Conservation (phyloP, 768 basidiomycete species). For the Tylopilus plumbeoviolaceoides region DNA sequence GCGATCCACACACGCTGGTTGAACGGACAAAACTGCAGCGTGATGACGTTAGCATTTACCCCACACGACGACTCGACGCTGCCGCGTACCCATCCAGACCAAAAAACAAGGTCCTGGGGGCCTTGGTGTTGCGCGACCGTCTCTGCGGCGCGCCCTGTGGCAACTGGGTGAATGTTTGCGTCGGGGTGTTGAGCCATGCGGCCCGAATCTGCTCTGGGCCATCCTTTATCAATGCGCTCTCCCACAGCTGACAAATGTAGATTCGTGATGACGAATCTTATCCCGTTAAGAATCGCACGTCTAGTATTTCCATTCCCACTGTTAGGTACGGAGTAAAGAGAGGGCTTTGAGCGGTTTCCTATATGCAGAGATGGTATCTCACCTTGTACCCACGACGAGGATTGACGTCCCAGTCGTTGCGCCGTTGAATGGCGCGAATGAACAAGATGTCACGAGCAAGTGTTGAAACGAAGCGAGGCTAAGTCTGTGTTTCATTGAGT, state of each 20-base stretch:
- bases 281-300: too few relatives aligned
- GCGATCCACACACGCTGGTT: conserved; percentile 63
- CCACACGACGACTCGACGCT: background rate
- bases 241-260: too few relatives aligned
- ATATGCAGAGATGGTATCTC: background rate
- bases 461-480: too few relatives aligned
- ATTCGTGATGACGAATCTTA: too few relatives aligned
- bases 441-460: too few relatives aligned
- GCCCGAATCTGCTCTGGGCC: background rate
- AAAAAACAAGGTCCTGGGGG: conserved; percentile 54
- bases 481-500: background rate
- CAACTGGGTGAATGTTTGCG: conserved; percentile 51
- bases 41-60: conserved; percentile 1
- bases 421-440: background rate
- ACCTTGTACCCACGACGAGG: background rate
- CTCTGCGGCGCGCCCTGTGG: conserved; percentile 51
- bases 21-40: conserved; percentile 49
- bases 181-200: conserved; percentile 41
- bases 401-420: background rate
- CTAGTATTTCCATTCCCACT: too few relatives aligned
- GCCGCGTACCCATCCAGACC: conserved; percentile 49
- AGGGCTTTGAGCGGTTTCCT: too few relatives aligned
- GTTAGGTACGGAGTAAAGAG: too few relatives aligned
- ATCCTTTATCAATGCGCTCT: background rate
- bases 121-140: conserved; percentile 50